Conservation (phyloP, 805 yeast genomes). For the Starmerella khaoyaiensis region DNA sequence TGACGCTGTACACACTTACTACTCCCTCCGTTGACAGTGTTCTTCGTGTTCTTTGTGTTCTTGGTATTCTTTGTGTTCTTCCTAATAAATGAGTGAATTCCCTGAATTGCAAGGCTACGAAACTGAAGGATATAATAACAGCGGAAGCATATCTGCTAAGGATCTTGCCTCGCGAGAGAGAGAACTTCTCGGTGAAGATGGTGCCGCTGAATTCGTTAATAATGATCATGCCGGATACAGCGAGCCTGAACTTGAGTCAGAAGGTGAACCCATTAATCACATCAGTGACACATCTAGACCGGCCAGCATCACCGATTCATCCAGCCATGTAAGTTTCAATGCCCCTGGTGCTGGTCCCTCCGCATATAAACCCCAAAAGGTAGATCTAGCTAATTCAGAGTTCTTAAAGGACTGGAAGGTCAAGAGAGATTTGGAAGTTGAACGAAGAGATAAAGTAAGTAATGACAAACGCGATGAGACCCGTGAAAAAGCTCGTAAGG, state of each 20-base stretch:
- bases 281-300: not conserved
- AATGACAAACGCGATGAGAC: conserved; percentile 50
- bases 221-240: conserved; percentile 3
- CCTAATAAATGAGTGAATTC: conserved; percentile 41
- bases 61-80: no score
- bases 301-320: not conserved
- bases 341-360: conserved; percentile 21
- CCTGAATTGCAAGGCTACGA: conserved; percentile 42
- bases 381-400: conserved; percentile 38
- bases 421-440: conserved; percentile 64
- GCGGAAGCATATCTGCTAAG: conserved; percentile 23
- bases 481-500: conserved; percentile 61
- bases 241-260: conserved; percentile 12
- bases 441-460: conserved; percentile 64
- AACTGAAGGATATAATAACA: conserved; percentile 20
- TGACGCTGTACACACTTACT: no score
- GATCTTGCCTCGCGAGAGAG: conserved; percentile 33
- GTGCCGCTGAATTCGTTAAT: conserved; percentile 27
- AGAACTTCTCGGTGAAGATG: conserved; percentile 33
- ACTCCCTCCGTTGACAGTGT: no score
- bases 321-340: conserved; percentile 23
- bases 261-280: conserved; percentile 2
- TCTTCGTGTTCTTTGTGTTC: no score
- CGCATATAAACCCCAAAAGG: conserved; percentile 20
- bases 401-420: conserved; percentile 68